A percentile compares a stretch with the other conserved stretches of the same genome.
These are phyloP conservation scores for Periglandula ipomoeae DNA, from an alignment of 2,329 filamentous ascomycete species.

Conservation along the genomic window DNA sequence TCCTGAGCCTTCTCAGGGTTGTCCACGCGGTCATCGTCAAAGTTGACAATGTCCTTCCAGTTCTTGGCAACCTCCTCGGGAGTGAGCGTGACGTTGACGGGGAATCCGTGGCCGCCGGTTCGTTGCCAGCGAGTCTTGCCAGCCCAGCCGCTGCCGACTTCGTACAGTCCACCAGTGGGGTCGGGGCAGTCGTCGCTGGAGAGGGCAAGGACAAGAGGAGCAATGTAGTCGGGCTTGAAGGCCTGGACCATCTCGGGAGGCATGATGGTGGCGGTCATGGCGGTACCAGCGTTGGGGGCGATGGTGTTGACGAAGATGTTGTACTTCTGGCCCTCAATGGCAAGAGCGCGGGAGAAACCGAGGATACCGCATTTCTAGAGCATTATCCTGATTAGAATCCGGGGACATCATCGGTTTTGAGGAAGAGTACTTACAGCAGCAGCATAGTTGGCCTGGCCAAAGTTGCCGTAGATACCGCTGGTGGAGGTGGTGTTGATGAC, in stretches of 20 bases:
- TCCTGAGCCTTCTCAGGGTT: conserved; percentile 73
- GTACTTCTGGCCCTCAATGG: conserved; percentile 89
- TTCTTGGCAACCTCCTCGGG: conserved; percentile 73
- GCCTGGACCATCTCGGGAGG: conserved; percentile 97
- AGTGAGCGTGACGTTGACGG: conserved; percentile 70
- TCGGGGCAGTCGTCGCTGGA: conserved; percentile 77
- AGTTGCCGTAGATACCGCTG: conserved; percentile 97
- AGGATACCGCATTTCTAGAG: conserved; percentile 85
- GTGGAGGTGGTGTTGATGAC: conserved; percentile 96
- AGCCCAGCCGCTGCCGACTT: conserved; percentile 91
- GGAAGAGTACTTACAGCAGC: conserved; percentile 55
- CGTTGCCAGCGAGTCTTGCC: conserved; percentile 93
- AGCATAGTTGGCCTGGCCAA: conserved; percentile 96
- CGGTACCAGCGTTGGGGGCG: conserved; percentile 91
- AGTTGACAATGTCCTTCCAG: conserved; percentile 74
- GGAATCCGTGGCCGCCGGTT: conserved; percentile 82
- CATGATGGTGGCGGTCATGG: conserved; percentile 89
- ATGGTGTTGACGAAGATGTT: conserved; percentile 99
- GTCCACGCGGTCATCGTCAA: conserved; percentile 80
- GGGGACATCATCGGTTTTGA: not conserved
- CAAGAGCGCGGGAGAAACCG: conserved; percentile 86
- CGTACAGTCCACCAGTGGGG: conserved; percentile 80
- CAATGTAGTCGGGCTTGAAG: conserved; percentile 98
- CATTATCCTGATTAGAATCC: conserved; percentile 15
- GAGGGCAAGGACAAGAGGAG: conserved; percentile 81